A percentile compares a stretch with the other conserved stretches of the same genome.
Conservation (phyloP, 192 early-diverging fungal genomes). For the Chytriomyces hyalinus region DNA sequence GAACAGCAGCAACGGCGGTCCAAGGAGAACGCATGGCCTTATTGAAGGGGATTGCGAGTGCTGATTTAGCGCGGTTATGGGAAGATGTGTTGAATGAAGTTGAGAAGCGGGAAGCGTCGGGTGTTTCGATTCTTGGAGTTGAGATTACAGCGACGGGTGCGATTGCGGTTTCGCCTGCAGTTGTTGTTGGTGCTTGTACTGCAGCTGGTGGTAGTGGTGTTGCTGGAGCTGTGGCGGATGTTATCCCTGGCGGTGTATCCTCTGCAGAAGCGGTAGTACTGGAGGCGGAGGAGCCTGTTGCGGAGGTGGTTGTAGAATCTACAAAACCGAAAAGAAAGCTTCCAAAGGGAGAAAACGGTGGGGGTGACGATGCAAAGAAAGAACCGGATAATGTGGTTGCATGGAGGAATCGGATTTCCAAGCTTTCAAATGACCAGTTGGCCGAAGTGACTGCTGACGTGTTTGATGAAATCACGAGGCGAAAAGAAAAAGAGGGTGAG, state of each 20-base stretch:
- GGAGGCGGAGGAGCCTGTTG: slow-evolving; percentile 3
- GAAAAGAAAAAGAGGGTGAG: slow-evolving; percentile 38
- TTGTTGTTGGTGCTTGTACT: background rate
- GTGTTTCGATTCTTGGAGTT: background rate
- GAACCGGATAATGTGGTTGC: slow-evolving; percentile 26
- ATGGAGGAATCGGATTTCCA: slow-evolving; percentile 28
- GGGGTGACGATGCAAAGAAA: background rate
- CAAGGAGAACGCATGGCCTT: slow-evolving; percentile 12
- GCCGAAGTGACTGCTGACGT: slow-evolving; percentile 39
- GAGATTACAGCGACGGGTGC: background rate
- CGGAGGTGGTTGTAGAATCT: background rate
- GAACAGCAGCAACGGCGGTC: background rate
- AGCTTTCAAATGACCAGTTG: slow-evolving; percentile 36
- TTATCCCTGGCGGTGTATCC: background rate
- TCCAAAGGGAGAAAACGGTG: background rate
- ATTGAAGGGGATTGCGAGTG: slow-evolving; percentile 17
- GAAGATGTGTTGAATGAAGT: slow-evolving; percentile 29
- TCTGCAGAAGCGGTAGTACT: background rate
- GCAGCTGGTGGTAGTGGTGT: slow-evolving; percentile 7
- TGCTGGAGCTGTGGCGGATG: background rate
- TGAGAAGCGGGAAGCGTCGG: slow-evolving; percentile 16
- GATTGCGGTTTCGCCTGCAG: background rate
- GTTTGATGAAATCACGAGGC: slow-evolving; percentile 37
- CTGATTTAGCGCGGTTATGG: slow-evolving; percentile 34
- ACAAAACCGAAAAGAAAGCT: background rate